These are phyloP conservation scores for Biscogniauxia sp. DNA, from an alignment of 2,329 filamentous ascomycete genomes.

Conservation along the genomic window DNA sequence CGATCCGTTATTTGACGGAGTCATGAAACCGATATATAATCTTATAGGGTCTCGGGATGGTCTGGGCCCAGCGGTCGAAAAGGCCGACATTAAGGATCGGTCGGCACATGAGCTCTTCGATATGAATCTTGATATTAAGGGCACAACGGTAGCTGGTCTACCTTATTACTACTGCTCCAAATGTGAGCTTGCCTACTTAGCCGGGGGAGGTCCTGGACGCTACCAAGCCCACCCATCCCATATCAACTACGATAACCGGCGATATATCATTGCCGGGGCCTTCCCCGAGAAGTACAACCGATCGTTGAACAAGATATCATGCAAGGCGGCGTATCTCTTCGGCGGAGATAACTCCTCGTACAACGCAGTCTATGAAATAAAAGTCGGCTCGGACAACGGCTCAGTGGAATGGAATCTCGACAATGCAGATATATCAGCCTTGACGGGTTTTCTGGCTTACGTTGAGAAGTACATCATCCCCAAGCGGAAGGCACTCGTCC, in stretches of 20 bases:
- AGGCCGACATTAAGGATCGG: not conserved
- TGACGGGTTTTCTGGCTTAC: not conserved
- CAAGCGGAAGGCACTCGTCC: slow-evolving; percentile 1
- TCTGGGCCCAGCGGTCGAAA: slow-evolving; percentile 1
- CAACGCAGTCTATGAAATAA: not conserved
- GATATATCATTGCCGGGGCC: slow-evolving; percentile 3
- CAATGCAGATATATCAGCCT: slow-evolving; percentile 6
- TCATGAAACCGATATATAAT: not conserved
- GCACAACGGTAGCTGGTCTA: not conserved
- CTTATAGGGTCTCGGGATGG: slow-evolving; percentile 2
- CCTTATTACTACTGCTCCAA: not conserved
- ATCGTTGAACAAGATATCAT: not conserved
- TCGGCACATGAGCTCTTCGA: not conserved
- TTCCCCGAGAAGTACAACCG: slow-evolving; percentile 1
- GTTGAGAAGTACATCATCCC: slow-evolving; percentile 8
- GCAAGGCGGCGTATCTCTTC: slow-evolving; percentile 1
- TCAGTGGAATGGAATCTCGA: slow-evolving; percentile 11
- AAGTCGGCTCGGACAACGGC: not conserved
- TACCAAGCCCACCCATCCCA: slow-evolving; percentile 12
- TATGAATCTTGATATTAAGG: not conserved
- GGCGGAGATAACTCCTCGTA: not conserved
- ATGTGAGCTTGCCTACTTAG: slow-evolving; percentile 4
- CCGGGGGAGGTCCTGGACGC: not conserved
- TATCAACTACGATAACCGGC: slow-evolving; percentile 2
- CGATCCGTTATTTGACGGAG: slow-evolving; percentile 6